Percentiles rank a stretch among this genome's conserved stretches.
Evolutionary conservation across 805 yeast species (phyloP).

Genomic region (Metschnikowia amazonensis): DNA sequence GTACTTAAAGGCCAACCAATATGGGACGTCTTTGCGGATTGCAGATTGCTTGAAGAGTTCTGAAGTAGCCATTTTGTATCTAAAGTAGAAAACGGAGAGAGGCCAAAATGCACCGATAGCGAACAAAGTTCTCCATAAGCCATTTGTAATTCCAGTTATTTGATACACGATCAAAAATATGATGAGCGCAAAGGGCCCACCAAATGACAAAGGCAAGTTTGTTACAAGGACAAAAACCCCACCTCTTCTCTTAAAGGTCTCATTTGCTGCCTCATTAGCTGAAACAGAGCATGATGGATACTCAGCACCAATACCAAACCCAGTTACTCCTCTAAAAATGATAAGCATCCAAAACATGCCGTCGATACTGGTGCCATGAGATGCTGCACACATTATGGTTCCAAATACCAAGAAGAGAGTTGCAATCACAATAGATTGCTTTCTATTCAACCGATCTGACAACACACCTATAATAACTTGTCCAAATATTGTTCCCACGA

Average conservation of each 20-base stretch:
- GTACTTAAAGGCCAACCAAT: constrained; percentile 55
- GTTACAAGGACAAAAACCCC: constrained; percentile 63
- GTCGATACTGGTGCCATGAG: constrained; percentile 54
- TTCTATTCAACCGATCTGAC: constrained; percentile 65
- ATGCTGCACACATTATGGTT: constrained; percentile 62
- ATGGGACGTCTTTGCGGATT: constrained; percentile 49
- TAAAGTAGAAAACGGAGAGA: constrained; percentile 63
- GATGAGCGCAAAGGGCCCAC: constrained; percentile 73
- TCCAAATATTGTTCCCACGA: constrained; percentile 69
- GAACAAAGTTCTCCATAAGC: constrained; percentile 68
- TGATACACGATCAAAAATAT: constrained; percentile 65
- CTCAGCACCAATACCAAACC: constrained; percentile 78
- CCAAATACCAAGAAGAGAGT: constrained; percentile 61
- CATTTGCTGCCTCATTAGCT: constrained; percentile 73
- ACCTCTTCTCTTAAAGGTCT: constrained; percentile 60
- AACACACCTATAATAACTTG: constrained; percentile 62
- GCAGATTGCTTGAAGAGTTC: constrained; percentile 61
- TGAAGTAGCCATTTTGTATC: constrained; percentile 66
- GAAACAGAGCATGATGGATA: constrained; percentile 67
- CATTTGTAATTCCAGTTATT: constrained; percentile 47
- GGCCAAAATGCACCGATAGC: constrained; percentile 70
- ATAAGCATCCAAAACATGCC: constrained; percentile 79
- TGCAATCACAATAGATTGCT: constrained; percentile 65
- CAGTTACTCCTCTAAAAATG: constrained; percentile 70
- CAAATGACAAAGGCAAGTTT: constrained; percentile 67